Conservation (phyloP, 768 basidiomycete species). For the Lactifluus echinatus region DNA sequence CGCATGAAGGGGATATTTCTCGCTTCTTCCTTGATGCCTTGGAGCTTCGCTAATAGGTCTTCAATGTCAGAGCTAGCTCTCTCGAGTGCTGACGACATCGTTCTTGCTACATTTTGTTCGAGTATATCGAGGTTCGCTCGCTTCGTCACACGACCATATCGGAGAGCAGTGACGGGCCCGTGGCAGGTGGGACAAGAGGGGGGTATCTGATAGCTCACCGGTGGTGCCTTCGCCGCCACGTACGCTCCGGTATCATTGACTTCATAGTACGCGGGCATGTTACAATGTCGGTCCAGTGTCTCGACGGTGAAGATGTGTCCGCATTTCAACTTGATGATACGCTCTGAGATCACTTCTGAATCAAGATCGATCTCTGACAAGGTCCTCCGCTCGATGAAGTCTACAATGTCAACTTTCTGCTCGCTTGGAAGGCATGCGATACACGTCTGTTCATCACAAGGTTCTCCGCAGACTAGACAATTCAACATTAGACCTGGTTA, state of each 20-base stretch:
- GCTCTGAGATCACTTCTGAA: constrained; percentile 25
- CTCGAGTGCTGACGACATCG: constrained; percentile 22
- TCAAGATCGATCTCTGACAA: constrained; percentile 22
- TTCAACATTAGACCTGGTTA: background rate
- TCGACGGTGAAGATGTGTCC: constrained; percentile 33
- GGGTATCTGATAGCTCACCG: constrained; percentile 24
- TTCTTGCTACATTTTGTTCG: constrained; percentile 29
- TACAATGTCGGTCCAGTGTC: constrained; percentile 30
- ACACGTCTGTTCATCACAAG: constrained; percentile 28
- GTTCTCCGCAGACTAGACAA: constrained; percentile 30
- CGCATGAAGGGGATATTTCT: constrained; percentile 10
- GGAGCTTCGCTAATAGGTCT: constrained; percentile 3
- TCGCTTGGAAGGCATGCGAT: constrained; percentile 24
- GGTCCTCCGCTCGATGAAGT: constrained; percentile 28
- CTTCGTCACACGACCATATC: constrained; percentile 30
- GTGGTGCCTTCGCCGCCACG: constrained; percentile 22
- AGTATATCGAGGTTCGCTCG: constrained; percentile 30
- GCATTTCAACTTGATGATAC: constrained; percentile 26
- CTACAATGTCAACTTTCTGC: constrained; percentile 25
- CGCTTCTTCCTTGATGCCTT: constrained; percentile 6
- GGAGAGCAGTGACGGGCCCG: constrained; percentile 25
- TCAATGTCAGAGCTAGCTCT: constrained; percentile 9
- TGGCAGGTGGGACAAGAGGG: constrained; percentile 31
- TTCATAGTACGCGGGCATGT: constrained; percentile 26
- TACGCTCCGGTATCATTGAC: constrained; percentile 22